Conservation (phyloP, 2,329 filamentous ascomycete genomes). For the Aspergillus aculeatinus region DNA sequence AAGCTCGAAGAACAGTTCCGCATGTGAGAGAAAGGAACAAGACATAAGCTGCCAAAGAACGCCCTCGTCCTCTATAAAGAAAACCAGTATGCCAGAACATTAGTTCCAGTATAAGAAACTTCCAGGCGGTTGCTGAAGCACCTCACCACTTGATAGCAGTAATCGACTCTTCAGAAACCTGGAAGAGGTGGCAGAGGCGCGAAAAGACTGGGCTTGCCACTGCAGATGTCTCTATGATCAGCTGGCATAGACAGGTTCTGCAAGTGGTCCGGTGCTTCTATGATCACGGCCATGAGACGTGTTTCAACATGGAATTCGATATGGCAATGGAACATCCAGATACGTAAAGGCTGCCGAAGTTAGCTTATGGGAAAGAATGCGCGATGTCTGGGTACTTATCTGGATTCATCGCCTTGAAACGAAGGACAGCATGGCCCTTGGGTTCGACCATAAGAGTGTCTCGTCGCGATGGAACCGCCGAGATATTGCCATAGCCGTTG, state of each 20-base stretch:
- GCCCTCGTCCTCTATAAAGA: neutral
- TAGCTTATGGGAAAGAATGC: neutral
- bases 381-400: constrained; percentile 18
- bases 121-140: neutral
- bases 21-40: neutral
- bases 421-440: constrained; percentile 32
- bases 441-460: constrained; percentile 38
- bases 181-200: constrained; percentile 1
- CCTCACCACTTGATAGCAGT: neutral
- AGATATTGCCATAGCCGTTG: constrained; percentile 26
- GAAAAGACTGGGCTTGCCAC: neutral
- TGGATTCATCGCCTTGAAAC: constrained; percentile 38
- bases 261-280: constrained; percentile 30
- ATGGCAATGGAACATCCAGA: constrained; percentile 41
- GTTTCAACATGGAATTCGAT: constrained; percentile 37
- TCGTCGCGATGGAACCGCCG: constrained; percentile 29
- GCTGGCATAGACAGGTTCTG: constrained; percentile 5
- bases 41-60: neutral
- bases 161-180: neutral
- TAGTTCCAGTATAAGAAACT: too few species aligned
- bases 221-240: constrained; percentile 7
- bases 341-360: constrained; percentile 11
- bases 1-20: neutral
- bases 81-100: neutral
- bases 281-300: constrained; percentile 33